A percentile compares a stretch with the other conserved stretches of the same genome.
These are phyloP conservation scores for Tanozyma kutaoensis DNA, from an alignment of 805 yeast genomes.

Conservation along the genomic window DNA sequence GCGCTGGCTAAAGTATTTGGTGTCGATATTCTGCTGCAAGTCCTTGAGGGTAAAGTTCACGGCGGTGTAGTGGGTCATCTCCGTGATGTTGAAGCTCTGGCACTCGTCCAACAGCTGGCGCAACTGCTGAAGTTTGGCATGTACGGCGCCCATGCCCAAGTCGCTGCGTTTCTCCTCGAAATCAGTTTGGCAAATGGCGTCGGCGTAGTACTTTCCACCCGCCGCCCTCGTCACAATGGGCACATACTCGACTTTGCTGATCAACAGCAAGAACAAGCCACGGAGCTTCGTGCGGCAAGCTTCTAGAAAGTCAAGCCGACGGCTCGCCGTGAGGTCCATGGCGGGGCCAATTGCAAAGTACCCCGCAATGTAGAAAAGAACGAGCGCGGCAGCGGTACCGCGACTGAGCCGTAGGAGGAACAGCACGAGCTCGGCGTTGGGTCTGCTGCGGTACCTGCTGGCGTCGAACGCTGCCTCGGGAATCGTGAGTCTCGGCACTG, in stretches of 20 bases:
- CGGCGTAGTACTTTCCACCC: conserved; percentile 20
- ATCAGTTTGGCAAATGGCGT: conserved; percentile 24
- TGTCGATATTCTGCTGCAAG: conserved; percentile 22
- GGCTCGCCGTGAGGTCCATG: conserved; percentile 12
- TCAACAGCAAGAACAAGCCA: conserved; percentile 19
- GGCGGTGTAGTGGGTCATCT: conserved; percentile 19
- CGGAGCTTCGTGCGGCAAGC: conserved; percentile 17
- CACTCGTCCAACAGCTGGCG: conserved; percentile 10
- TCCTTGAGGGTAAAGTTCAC: conserved; percentile 17
- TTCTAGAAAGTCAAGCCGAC: conserved; percentile 22
- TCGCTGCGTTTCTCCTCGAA: conserved; percentile 10
- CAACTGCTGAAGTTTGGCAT: conserved; percentile 11
- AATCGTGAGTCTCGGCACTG: conserved; percentile 22
- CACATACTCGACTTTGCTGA: conserved; percentile 20
- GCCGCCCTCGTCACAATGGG: conserved; percentile 21
- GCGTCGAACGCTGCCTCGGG: conserved; percentile 29
- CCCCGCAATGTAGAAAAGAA: conserved; percentile 18
- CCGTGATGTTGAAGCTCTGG: conserved; percentile 12
- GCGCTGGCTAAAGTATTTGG: conserved; percentile 17
- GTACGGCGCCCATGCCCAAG: conserved; percentile 12
- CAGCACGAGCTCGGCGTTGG: conserved; percentile 5
- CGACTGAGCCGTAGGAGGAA: conserved; percentile 18
- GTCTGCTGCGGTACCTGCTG: conserved; percentile 6
- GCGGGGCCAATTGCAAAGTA: conserved; percentile 20
- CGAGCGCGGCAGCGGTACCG: conserved; percentile 18